Percentiles rank a stretch among this genome's conserved stretches.
Evolutionary conservation across 1,139 yeast genomes (phyloP).

Genomic region (Candida labiduridarum): DNA sequence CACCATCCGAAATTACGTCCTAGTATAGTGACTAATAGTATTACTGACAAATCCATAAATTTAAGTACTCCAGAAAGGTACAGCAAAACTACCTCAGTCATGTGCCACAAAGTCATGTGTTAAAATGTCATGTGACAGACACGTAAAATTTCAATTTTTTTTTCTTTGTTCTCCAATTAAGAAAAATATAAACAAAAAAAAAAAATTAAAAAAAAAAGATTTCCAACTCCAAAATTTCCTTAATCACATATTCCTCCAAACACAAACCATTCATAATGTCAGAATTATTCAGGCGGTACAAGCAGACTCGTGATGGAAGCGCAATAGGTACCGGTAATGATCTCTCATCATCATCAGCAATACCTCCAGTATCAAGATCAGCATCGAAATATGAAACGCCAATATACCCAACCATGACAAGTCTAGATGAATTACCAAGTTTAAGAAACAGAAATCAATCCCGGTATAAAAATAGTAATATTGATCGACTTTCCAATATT

Average conservation of each 20-base stretch:
- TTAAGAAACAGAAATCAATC: not conserved
- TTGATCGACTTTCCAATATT: not conserved
- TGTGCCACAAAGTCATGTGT: too few relatives aligned
- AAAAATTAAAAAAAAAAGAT: not conserved
- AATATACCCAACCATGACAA: not conserved
- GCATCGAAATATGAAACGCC: not conserved
- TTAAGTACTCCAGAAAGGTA: too few relatives aligned
- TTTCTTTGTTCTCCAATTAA: not conserved
- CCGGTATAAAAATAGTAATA: not conserved
- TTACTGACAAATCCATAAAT: too few relatives aligned
- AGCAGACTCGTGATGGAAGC: constrained; percentile 6
- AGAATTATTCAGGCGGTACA: constrained; percentile 12
- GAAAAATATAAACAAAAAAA: not conserved
- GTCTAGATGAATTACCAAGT: not conserved
- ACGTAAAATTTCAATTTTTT: not conserved
- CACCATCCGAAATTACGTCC: too few relatives aligned
- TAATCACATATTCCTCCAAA: not conserved
- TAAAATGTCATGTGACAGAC: not conserved
- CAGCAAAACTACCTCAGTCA: too few relatives aligned
- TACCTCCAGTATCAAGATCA: constrained; percentile 5
- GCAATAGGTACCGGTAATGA: not conserved
- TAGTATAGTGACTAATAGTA: too few relatives aligned
- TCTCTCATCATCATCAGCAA: not conserved
- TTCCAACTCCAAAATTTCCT: not conserved
- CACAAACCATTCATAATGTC: constrained; percentile 8